A percentile compares a stretch with the other conserved stretches of the same genome.
Conservation (phyloP, 306 rosid genomes). For the Begonia loranthoides region DNA sequence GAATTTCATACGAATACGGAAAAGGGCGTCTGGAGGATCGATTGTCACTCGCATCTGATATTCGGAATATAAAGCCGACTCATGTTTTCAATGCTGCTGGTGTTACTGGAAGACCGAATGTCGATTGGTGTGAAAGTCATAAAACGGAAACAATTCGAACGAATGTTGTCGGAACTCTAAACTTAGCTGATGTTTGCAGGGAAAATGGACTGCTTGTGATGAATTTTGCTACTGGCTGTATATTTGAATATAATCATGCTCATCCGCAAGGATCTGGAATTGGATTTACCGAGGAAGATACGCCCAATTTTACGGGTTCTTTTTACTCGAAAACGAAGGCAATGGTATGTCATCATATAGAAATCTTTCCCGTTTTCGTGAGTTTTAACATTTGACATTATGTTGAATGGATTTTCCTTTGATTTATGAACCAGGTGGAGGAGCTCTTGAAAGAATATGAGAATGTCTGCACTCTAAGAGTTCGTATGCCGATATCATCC, state of each 20-base stretch:
- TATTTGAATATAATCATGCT: slow-evolving; percentile 46
- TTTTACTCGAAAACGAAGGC: slow-evolving; percentile 70
- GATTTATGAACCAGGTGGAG: slow-evolving; percentile 38
- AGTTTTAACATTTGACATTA: neutral
- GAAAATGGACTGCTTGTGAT: slow-evolving; percentile 53
- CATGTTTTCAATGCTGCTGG: slow-evolving; percentile 39
- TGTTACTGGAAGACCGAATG: slow-evolving; percentile 16
- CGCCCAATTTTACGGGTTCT: slow-evolving; percentile 52
- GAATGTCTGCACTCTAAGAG: slow-evolving; percentile 64
- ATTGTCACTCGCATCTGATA: slow-evolving; percentile 16
- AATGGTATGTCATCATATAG: slow-evolving; percentile 28
- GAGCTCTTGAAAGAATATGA: slow-evolving; percentile 56
- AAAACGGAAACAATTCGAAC: slow-evolving; percentile 23
- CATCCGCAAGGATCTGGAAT: slow-evolving; percentile 66
- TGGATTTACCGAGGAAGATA: slow-evolving; percentile 66
- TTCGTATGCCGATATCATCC: slow-evolving; percentile 64
- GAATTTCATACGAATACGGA: slow-evolving; percentile 26
- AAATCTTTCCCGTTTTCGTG: neutral
- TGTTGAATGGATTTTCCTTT: neutral
- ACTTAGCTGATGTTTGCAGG: slow-evolving; percentile 38
- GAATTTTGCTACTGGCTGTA: slow-evolving; percentile 62
- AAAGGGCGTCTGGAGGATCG: slow-evolving; percentile 20
- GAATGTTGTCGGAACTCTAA: slow-evolving; percentile 18
- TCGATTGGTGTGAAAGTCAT: slow-evolving; percentile 17
- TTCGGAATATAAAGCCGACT: slow-evolving; percentile 28